Evolutionary conservation across 2,329 filamentous ascomycete genomes (phyloP).

Genomic region (Phaeosphaeria sp.): DNA sequence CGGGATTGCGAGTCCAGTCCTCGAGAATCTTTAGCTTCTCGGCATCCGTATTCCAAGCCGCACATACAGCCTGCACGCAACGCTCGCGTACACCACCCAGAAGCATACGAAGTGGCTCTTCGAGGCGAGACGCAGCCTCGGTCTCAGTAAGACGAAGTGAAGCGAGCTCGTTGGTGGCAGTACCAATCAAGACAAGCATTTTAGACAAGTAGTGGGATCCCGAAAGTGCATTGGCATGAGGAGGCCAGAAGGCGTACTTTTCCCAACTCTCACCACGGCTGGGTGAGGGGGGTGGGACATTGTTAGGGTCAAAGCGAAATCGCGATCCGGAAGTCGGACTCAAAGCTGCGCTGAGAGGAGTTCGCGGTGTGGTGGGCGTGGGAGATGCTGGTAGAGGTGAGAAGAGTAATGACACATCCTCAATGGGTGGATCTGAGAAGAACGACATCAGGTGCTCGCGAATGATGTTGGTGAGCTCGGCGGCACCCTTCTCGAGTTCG

Average conservation of each 20-base stretch:
- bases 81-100: constrained; percentile 83
- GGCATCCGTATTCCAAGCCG: constrained; percentile 91
- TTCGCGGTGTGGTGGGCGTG: constrained; percentile 64
- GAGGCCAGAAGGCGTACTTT: constrained; percentile 95
- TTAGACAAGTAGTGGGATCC: constrained; percentile 90
- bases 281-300: constrained; percentile 76
- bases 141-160: constrained; percentile 71
- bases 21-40: constrained; percentile 92
- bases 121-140: constrained; percentile 53
- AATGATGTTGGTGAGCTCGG: constrained; percentile 84
- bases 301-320: constrained; percentile 80
- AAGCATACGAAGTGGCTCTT: constrained; percentile 77
- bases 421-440: constrained; percentile 85
- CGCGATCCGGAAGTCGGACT: constrained; percentile 70
- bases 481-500: constrained; percentile 76
- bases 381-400: constrained; percentile 78
- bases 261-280: constrained; percentile 85
- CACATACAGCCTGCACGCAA: constrained; percentile 82
- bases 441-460: constrained; percentile 80
- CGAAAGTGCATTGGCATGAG: constrained; percentile 87
- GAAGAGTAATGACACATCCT: constrained; percentile 87
- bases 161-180: constrained; percentile 84
- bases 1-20: constrained; percentile 86
- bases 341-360: constrained; percentile 61
- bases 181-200: constrained; percentile 82